Evolutionary conservation across 2,329 filamentous ascomycete genomes (phyloP), one percentile per base, ranked within the genome.

Genomic region (Aspergillus hortae): DNA sequence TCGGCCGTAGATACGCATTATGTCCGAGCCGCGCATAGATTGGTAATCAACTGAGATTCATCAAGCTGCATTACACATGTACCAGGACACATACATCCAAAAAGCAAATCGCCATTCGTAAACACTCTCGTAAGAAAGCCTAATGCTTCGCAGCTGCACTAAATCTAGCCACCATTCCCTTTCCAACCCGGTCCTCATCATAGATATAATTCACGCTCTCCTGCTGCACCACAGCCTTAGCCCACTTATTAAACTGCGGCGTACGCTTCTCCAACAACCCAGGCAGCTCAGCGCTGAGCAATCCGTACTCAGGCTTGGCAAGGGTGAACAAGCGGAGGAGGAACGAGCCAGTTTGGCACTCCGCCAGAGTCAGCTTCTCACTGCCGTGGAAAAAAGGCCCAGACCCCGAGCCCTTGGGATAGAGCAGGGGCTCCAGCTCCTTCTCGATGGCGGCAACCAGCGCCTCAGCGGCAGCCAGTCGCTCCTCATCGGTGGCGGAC

Each of bases 381-480:
- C 79, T 82, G 0, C 85, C 86, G 2, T 81, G 82, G 65, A 87
- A 88, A 67, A 84, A 89, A 0, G 85, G 85, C 0, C 68, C 68
- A 38, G 0, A 78, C 78, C 48, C 49, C 10, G 21, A 33, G 10
- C 21, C 49, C 32, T 35, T 77, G 74, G 2, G 62, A 10, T 42
- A 42, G 23, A 95, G 73, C 35, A 90, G 71, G 1, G 88, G 88
- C 71, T 92, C 89, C 50, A 94, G 73, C 62, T 92, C 88, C 72
- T 87, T 89, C 48, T 77, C 75, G 1, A 89, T 71, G 1, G 74
- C 75, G 1, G 74, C 76, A 3, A 87, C 73, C n/a, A 83, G 72
- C 7, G 79, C 78, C 19, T 79, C 70, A 0, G 69, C 74, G 3
- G 80, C 64, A 2, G 71, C 72, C 1, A 79, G 75, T 4, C 77